Base-by-base conservation (phyloP, 1,284 basidiomycete genomes). In the Dichomitus squalens region DNA sequence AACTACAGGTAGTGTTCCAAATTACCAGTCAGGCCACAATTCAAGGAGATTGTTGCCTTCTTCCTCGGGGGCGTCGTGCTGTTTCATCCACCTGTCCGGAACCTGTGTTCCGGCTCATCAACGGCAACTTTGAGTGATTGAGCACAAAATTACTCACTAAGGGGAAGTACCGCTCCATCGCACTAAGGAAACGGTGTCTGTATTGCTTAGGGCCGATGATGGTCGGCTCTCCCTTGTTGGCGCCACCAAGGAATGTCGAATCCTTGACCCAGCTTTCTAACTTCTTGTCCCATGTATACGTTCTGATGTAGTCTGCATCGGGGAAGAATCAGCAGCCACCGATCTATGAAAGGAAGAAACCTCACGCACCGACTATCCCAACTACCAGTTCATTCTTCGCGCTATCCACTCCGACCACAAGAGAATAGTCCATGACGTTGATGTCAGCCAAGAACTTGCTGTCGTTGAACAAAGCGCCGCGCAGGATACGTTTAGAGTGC, bases 391-490 rank as follows among this genome's bases (percentile, higher is more conserved):
- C 92, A 57, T 92, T 89, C 62, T 84, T 89, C 51, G 81, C 77
- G 61, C 85, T 86, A 70, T 97, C 95, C 14, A 99, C 90, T 16
- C 96, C 97, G 23, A 96, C 94, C 39, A 99, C 90, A 16, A 99
- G 79, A 20, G 96, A 98, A 74, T 99, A 99, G 74, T 99, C 97
- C 97, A 99, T 99, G 54, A 98, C 94, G 70, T 98, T 97, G 64
- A 98, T 89, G 63, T 96, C 94, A 9, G 93, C 90, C 46, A 99
- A 76, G 75, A 99, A 99, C 73, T 86, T 88, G 79, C 89, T 95
- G 72, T 99, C 97, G 69, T 97, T 98, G 78, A 86, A 95, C 40
- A 99, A 78, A 16, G 96, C 92, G 14, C 93, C 91, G 29, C 93
- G 86, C 16, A 99, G 76, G 54, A 98, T 93, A 18, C 93, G 88